Percentiles rank a stretch among this genome's conserved stretches.
phyloP scores from a whole-genome alignment of 2,329 filamentous ascomycete species.

The Tolypocladium ovalisporum region DNA sequence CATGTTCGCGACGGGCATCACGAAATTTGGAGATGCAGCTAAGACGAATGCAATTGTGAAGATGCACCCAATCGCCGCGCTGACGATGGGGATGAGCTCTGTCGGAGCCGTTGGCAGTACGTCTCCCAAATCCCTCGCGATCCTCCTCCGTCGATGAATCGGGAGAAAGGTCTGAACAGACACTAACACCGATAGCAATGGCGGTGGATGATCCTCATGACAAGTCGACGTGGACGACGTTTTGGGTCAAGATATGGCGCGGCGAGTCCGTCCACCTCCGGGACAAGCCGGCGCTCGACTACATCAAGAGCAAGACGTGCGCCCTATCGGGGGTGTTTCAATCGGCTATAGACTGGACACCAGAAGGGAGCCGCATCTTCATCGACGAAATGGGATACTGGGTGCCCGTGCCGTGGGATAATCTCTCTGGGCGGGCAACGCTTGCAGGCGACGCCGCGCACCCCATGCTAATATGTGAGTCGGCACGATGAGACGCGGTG shows the following conservation, averaged over 20 bases:
- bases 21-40: conserved; percentile 11
- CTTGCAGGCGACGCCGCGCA: conserved; percentile 29
- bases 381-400: conserved; percentile 27
- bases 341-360: conserved; percentile 22
- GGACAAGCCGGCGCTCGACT: conserved; percentile 23
- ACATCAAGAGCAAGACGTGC: conserved; percentile 14
- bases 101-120: conserved; percentile 19
- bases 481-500: not conserved
- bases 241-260: conserved; percentile 24
- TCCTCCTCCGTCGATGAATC: not conserved
- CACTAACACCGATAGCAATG: conserved; percentile 5
- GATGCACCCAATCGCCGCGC: conserved; percentile 18
- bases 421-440: conserved; percentile 20
- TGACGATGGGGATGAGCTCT: conserved; percentile 16
- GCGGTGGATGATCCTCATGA: conserved; percentile 12
- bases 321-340: conserved; percentile 19
- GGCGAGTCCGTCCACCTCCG: conserved; percentile 13
- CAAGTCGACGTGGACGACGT: conserved; percentile 17
- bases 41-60: conserved; percentile 15
- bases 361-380: conserved; percentile 16
- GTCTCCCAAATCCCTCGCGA: conserved; percentile 1
- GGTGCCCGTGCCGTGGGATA: conserved; percentile 20
- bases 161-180: not conserved
- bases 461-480: conserved; percentile 30
- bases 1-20: conserved; percentile 18